A percentile compares a stretch with the other conserved stretches of the same genome.
Evolutionary conservation across 2,329 filamentous ascomycete genomes (phyloP).

Genomic region (Arthrobotrys megalospora): DNA sequence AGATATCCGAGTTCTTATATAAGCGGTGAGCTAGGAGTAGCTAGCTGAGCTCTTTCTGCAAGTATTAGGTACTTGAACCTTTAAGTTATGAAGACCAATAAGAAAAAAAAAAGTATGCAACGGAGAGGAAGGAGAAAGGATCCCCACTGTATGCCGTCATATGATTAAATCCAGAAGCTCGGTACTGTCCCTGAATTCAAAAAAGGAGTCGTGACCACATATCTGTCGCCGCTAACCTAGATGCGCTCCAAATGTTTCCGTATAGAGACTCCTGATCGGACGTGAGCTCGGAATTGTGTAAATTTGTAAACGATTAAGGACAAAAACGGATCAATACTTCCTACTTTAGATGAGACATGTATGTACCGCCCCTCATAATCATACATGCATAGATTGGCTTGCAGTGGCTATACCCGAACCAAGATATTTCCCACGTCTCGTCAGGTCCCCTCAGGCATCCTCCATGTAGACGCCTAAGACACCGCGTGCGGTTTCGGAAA

Average conservation of each 20-base stretch:
- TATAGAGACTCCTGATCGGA: background rate
- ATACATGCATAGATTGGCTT: constrained; percentile 27
- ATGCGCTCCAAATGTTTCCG: background rate
- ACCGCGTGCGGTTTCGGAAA: constrained; percentile 11
- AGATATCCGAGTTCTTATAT: constrained; percentile 16
- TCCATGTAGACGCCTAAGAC: constrained; percentile 9
- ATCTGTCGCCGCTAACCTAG: background rate
- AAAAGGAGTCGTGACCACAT: constrained; percentile 2
- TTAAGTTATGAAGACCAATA: background rate
- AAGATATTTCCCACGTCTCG: constrained; percentile 24
- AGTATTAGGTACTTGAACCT: no score
- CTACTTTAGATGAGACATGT: background rate
- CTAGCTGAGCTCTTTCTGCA: background rate
- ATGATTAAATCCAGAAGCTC: constrained; percentile 3
- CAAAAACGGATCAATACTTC: constrained; percentile 6
- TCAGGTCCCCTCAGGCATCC: constrained; percentile 1
- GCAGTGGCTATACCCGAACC: constrained; percentile 23
- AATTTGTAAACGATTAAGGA: background rate
- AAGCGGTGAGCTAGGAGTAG: background rate
- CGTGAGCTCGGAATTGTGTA: background rate
- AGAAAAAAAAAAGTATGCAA: background rate
- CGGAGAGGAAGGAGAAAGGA: background rate
- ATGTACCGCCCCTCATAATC: constrained; percentile 2
- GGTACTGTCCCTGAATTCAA: constrained; percentile 10
- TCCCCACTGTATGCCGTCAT: constrained; percentile 4